A percentile compares a stretch with the other conserved stretches of the same genome.
phyloP scores from a whole-genome alignment of 371 early-diverging fungal species.

The Rhizomucor miehei region DNA sequence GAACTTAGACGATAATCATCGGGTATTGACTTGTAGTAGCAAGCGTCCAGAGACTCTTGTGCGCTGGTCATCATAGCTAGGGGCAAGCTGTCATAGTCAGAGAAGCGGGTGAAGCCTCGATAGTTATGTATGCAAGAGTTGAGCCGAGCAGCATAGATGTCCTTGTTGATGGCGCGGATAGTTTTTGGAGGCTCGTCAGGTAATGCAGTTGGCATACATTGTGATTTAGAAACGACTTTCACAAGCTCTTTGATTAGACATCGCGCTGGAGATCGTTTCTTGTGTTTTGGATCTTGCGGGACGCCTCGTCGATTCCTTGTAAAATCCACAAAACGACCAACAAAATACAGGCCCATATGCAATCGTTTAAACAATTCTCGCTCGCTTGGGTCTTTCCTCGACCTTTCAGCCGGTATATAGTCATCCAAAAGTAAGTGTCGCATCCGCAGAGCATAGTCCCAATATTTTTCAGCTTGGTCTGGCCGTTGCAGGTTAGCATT shows the following conservation, averaged over 20 bases:
- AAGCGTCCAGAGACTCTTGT: slow-evolving; percentile 19
- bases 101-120: slow-evolving; percentile 18
- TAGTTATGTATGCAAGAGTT: slow-evolving; percentile 10
- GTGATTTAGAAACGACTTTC: neutral
- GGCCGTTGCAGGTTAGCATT: slow-evolving; percentile 33
- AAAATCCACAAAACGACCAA: slow-evolving; percentile 19
- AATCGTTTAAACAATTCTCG: slow-evolving; percentile 34
- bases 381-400: slow-evolving; percentile 8
- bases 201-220: slow-evolving; percentile 11
- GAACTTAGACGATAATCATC: slow-evolving; percentile 14
- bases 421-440: slow-evolving; percentile 22
- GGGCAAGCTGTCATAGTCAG: slow-evolving; percentile 19
- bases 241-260: neutral
- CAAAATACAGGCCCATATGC: slow-evolving; percentile 16
- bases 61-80: slow-evolving; percentile 21
- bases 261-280: neutral
- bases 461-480: slow-evolving; percentile 26
- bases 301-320: slow-evolving; percentile 29
- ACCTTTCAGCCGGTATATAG: slow-evolving; percentile 3
- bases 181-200: slow-evolving; percentile 21
- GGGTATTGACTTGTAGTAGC: slow-evolving; percentile 21
- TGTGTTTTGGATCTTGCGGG: slow-evolving; percentile 10
- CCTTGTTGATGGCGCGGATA: slow-evolving; percentile 21
- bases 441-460: slow-evolving; percentile 33
- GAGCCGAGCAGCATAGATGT: slow-evolving; percentile 13